phyloP scores from a whole-genome alignment of 2,329 filamentous ascomycete species.

The Pseudopithomyces maydicus region DNA sequence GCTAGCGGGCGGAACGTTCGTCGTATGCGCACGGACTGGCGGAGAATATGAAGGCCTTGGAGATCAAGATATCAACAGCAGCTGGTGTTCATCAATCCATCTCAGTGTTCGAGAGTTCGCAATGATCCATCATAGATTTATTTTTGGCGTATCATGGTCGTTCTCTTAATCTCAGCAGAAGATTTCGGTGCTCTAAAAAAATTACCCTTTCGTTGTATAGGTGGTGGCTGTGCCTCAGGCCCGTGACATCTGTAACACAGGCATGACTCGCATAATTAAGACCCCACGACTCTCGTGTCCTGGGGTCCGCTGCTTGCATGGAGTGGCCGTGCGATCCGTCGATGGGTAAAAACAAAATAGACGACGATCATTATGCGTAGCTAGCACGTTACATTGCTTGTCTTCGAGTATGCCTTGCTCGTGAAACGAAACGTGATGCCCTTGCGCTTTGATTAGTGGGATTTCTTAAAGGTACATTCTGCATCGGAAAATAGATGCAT shows the following conservation, averaged over 20 bases:
- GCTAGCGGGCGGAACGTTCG: not conserved
- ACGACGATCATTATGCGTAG: slow-evolving; percentile 4
- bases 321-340: not conserved
- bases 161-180: no score
- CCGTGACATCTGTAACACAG: slow-evolving; percentile 1
- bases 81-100: not conserved
- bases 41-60: not conserved
- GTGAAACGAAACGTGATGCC: slow-evolving; percentile 7
- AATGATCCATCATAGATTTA: not conserved
- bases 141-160: not conserved
- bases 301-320: not conserved
- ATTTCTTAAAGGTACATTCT: not conserved
- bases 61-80: not conserved
- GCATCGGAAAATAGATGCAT: slow-evolving; percentile 6
- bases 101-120: not conserved
- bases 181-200: not conserved
- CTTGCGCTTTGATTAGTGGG: not conserved
- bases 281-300: not conserved
- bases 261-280: not conserved
- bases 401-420: slow-evolving; percentile 3
- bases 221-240: not conserved
- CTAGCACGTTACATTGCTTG: not conserved
- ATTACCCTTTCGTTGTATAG: not conserved
- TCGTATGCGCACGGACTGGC: not conserved
- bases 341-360: not conserved